Conservation (phyloP, 2,329 filamentous ascomycete genomes). For the Botrytis galanthina region DNA sequence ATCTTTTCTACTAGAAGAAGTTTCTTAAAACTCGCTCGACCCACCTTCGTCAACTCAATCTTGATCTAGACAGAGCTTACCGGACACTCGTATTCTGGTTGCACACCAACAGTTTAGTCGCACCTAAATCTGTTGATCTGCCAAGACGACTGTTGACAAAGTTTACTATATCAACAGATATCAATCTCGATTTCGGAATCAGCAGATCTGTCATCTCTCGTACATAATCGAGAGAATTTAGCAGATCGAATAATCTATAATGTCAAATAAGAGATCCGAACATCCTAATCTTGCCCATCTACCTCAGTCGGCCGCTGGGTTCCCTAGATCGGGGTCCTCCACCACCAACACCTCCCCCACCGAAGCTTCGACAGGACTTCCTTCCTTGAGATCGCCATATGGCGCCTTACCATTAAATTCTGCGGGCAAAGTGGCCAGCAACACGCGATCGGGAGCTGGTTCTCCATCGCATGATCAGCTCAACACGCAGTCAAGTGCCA, state of each 20-base stretch:
- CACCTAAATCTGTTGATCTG: neutral
- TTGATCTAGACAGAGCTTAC: constrained; percentile 18
- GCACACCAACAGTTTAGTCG: neutral
- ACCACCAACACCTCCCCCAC: constrained; percentile 77
- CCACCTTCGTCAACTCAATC: constrained; percentile 27
- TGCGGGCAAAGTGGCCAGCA: constrained; percentile 57
- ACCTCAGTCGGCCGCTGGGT: constrained; percentile 45
- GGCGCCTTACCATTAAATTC: constrained; percentile 63
- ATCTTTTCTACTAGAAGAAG: constrained; percentile 20
- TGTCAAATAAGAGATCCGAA: constrained; percentile 84
- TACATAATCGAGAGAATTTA: constrained; percentile 33
- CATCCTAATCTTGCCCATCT: constrained; percentile 81
- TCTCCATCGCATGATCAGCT: constrained; percentile 86
- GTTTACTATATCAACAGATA: neutral
- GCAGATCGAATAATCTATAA: constrained; percentile 68
- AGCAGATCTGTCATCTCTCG: constrained; percentile 33
- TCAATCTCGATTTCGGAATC: constrained; percentile 17
- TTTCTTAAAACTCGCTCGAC: constrained; percentile 4
- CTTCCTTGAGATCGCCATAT: constrained; percentile 66
- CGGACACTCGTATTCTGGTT: constrained; percentile 14
- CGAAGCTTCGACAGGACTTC: constrained; percentile 63
- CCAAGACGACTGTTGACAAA: constrained; percentile 16
- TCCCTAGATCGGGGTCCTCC: constrained; percentile 65
- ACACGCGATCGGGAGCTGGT: constrained; percentile 77
- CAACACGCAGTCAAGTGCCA: constrained; percentile 48